Conservation (phyloP, 2,329 filamentous ascomycete species). For the Huntiella decipiens region DNA sequence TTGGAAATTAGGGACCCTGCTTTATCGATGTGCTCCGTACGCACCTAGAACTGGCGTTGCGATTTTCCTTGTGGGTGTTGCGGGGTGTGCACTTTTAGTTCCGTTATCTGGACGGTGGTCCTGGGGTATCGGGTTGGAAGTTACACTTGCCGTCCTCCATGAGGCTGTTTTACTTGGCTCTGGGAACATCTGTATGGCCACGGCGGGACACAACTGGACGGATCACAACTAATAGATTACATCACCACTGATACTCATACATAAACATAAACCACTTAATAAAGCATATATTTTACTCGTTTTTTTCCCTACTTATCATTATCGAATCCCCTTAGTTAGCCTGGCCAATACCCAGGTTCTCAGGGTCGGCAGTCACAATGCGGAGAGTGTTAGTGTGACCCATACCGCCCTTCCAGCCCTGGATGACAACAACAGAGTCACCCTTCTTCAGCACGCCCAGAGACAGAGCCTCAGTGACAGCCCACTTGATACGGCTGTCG, state of each 20-base stretch:
- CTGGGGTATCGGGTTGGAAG: no score
- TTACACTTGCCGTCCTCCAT: no score
- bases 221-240: no score
- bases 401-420: slow-evolving; percentile 83
- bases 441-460: slow-evolving; percentile 56
- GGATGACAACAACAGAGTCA: slow-evolving; percentile 64
- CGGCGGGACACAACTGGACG: no score
- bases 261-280: no score
- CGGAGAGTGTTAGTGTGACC: slow-evolving; percentile 73
- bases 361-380: slow-evolving; percentile 41
- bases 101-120: slow-evolving; percentile 13
- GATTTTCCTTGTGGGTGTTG: slow-evolving; percentile 49
- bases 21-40: slow-evolving; percentile 52
- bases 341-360: slow-evolving; percentile 38
- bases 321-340: slow-evolving; percentile 3
- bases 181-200: no score
- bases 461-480: slow-evolving; percentile 68
- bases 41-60: slow-evolving; percentile 44
- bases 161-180: no score
- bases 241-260: no score
- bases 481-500: slow-evolving; percentile 94
- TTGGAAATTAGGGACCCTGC: slow-evolving; percentile 46
- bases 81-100: slow-evolving; percentile 43
- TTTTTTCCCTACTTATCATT: not conserved
- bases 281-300: not conserved